A percentile compares a stretch with the other conserved stretches of the same genome.
Evolutionary conservation across 805 yeast genomes (phyloP).

Genomic region (Metschnikowia orientalis): DNA sequence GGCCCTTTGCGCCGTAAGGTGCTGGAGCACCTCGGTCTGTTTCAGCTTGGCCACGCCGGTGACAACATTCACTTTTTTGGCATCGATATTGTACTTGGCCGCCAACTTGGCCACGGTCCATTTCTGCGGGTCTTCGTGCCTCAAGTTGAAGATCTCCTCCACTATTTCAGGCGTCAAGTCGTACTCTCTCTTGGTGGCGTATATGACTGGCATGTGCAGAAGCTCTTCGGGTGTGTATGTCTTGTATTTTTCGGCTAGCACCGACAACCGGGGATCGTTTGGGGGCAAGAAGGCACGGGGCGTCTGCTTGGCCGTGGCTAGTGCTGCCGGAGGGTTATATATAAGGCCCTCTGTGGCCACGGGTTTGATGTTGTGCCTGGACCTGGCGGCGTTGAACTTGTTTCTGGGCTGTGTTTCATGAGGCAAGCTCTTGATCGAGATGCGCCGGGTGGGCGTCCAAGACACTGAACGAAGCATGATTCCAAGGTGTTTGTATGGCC

Average conservation of each 20-base stretch:
- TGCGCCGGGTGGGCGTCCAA: conserved; percentile 12
- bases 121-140: conserved; percentile 52
- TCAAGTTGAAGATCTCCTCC: conserved; percentile 51
- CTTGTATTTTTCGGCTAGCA: conserved; percentile 26
- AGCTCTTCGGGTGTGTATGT: conserved; percentile 31
- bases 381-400: conserved; percentile 55
- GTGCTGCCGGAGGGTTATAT: conserved; percentile 55
- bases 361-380: conserved; percentile 62
- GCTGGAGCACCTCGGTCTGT: conserved; percentile 40
- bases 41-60: conserved; percentile 43
- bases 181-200: conserved; percentile 38
- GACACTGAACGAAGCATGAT: conserved; percentile 9
- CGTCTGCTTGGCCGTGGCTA: conserved; percentile 50
- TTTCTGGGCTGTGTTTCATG: conserved; percentile 43
- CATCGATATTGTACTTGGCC: conserved; percentile 50
- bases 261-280: conserved; percentile 51
- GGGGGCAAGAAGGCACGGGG: conserved; percentile 68
- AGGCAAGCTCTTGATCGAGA: conserved; percentile 25
- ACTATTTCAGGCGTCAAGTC: conserved; percentile 56
- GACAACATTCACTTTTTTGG: conserved; percentile 32
- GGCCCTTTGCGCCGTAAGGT: conserved; percentile 43
- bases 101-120: conserved; percentile 66
- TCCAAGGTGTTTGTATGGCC: conserved; percentile 1
- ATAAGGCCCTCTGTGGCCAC: conserved; percentile 59
- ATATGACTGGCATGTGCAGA: conserved; percentile 39